Evolutionary conservation across 2,329 filamentous ascomycete genomes (phyloP), one percentile per base, ranked within the genome.

Genomic region (Epichloe festucae): DNA sequence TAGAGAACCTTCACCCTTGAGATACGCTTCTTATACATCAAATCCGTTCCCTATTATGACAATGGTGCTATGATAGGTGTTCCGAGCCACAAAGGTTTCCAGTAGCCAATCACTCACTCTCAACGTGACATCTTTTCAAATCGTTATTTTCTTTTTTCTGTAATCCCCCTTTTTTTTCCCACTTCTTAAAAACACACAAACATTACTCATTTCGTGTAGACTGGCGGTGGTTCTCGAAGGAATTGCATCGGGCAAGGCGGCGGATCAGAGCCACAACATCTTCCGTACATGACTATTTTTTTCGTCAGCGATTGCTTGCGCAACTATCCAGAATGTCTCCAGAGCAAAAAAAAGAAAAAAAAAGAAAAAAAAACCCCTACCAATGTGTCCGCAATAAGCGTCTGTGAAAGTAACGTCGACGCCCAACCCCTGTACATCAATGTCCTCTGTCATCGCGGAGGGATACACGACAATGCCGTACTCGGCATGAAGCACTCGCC

Each of bases 391-490:
- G 7, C 58, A 51, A 45, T 70, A 70, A 1, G 63, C 65, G 38
- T 70, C 67, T 14, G 67, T 66, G 54, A 67, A 70, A 1, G 67
- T 69, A 3, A 64, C 58, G 7, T 67, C 65, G 2, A 60, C 54
- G 1, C 60, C 64, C 39, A 70, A 46, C 0, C 65, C 67, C 7
- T 57, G 57, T 10, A 65, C 53, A 23, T 66, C 62, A 27, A 70
- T 57, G 7, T 65, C 59, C 51, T 70, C 67, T 10, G 63, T 67
- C 52, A 70, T 56, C 4, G 68, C 67, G 1, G 67, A 68, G 3
- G 67, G 68, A 49, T 69, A 70, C 21, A 70, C 64, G n/a, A 70
- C 57, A 43, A 70, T 70, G 40, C 68, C 68, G 31, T 68, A 70
- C 48, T 70, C 67, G 6, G 60, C 53, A 36, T 69, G 65, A 14